Percentiles rank a stretch among this genome's conserved stretches.
Evolutionary conservation across 2,329 filamentous ascomycete genomes (phyloP).

Genomic region (Seiridium cupressi): DNA sequence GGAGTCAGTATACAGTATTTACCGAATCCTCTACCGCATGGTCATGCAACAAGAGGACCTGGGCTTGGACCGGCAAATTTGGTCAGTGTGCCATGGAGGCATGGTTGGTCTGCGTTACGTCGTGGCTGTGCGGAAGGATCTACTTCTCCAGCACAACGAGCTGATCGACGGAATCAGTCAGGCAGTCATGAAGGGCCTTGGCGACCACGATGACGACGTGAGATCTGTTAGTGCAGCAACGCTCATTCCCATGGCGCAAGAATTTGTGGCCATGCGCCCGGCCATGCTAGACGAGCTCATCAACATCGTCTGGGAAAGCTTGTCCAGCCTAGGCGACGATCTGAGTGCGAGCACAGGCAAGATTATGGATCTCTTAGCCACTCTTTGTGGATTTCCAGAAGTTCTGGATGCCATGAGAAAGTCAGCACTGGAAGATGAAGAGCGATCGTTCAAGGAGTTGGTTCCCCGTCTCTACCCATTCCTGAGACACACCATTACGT

Average conservation of each 20-base stretch:
- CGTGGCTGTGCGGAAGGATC: constrained; percentile 89
- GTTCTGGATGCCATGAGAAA: constrained; percentile 91
- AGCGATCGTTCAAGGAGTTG: constrained; percentile 86
- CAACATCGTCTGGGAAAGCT: constrained; percentile 94
- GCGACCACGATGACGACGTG: constrained; percentile 90
- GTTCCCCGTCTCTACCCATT: constrained; percentile 96
- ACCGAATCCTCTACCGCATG: constrained; percentile 80
- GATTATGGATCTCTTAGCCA: constrained; percentile 97
- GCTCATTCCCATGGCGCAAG: constrained; percentile 90
- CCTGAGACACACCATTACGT: constrained; percentile 94
- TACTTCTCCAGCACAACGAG: constrained; percentile 77
- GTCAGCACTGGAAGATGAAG: constrained; percentile 78
- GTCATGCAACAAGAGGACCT: constrained; percentile 82
- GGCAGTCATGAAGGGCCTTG: constrained; percentile 92
- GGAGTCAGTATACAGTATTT: constrained; percentile 78
- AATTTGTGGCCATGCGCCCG: constrained; percentile 85
- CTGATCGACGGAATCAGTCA: constrained; percentile 91
- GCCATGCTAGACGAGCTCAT: constrained; percentile 77
- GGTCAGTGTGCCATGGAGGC: constrained; percentile 95
- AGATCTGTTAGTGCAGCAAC: constrained; percentile 97
- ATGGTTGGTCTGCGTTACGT: constrained; percentile 97
- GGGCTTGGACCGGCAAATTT: constrained; percentile 69
- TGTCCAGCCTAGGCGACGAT: constrained; percentile 95
- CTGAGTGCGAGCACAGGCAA: constrained; percentile 95
- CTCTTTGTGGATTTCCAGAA: constrained; percentile 90